phyloP scores from a whole-genome alignment of 2,329 filamentous ascomycete species.

The Penicillium sp. region DNA sequence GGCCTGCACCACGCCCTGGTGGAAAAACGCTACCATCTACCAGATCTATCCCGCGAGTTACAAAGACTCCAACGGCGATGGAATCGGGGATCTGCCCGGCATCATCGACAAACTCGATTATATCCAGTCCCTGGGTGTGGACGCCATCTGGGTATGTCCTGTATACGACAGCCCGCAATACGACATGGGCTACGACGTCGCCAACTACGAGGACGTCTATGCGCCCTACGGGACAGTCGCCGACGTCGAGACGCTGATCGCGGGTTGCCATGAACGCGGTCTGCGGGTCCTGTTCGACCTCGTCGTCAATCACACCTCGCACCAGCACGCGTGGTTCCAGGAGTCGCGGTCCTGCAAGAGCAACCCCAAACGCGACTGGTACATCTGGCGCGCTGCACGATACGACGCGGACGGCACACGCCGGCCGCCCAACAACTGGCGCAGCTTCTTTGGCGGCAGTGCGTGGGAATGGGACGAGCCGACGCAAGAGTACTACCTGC shows the following conservation, averaged over 20 bases:
- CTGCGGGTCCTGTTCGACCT: conserved; percentile 70
- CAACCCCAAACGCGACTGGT: conserved; percentile 64
- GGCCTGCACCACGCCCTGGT: conserved; percentile 28
- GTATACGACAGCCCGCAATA: conserved; percentile 63
- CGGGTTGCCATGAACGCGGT: conserved; percentile 55
- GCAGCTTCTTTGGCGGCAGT: conserved; percentile 58
- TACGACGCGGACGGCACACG: conserved; percentile 54
- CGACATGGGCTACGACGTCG: conserved; percentile 68
- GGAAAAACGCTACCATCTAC: conserved; percentile 40
- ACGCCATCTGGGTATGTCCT: conserved; percentile 66
- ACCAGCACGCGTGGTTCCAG: conserved; percentile 66
- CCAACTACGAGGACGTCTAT: conserved; percentile 62
- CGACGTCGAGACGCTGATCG: conserved; percentile 59
- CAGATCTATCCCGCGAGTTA: conserved; percentile 38
- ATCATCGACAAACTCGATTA: conserved; percentile 63
- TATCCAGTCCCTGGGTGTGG: conserved; percentile 58
- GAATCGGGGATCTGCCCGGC: conserved; percentile 62
- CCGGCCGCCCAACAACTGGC: conserved; percentile 70
- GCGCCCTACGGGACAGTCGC: conserved; percentile 59
- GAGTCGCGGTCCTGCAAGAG: conserved; percentile 58
- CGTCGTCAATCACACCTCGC: conserved; percentile 70
- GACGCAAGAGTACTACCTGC: conserved; percentile 69
- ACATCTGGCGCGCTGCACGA: conserved; percentile 51
- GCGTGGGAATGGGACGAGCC: conserved; percentile 67
- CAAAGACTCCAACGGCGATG: conserved; percentile 55